Conservation (phyloP, 2,329 filamentous ascomycete species). For the Epichloe elymi region DNA sequence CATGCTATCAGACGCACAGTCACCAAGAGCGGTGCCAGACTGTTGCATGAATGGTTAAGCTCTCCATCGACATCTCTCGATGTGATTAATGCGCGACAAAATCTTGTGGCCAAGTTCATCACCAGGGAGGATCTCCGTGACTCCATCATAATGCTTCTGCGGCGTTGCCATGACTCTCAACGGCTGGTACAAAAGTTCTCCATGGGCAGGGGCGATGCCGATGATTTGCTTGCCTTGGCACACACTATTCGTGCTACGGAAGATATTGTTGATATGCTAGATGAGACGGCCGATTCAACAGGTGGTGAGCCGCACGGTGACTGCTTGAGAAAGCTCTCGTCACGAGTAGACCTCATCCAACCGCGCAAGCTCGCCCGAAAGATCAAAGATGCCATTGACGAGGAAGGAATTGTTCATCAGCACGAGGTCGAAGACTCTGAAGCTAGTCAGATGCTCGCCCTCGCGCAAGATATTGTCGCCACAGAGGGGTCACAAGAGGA, state of each 20-base stretch:
- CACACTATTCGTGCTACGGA: constrained; percentile 66
- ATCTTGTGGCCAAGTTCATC: constrained; percentile 68
- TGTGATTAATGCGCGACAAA: constrained; percentile 65
- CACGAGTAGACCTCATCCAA: constrained; percentile 51
- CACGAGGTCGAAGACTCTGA: constrained; percentile 66
- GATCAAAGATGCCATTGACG: constrained; percentile 74
- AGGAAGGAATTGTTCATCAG: constrained; percentile 73
- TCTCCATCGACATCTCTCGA: constrained; percentile 78
- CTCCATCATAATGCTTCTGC: constrained; percentile 52
- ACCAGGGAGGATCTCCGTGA: constrained; percentile 58
- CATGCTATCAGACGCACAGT: constrained; percentile 83
- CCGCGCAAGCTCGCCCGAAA: constrained; percentile 55
- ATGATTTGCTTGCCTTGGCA: constrained; percentile 75
- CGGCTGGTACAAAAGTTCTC: constrained; percentile 90
- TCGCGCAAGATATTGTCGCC: constrained; percentile 59
- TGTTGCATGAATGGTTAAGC: constrained; percentile 77
- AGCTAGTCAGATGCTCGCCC: constrained; percentile 53
- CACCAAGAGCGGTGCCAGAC: constrained; percentile 77
- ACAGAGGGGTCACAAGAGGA: constrained; percentile 51
- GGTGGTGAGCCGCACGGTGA: constrained; percentile 7
- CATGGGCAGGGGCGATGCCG: constrained; percentile 77
- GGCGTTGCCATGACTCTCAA: constrained; percentile 70
- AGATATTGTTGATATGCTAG: constrained; percentile 43
- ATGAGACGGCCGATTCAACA: constrained; percentile 9
- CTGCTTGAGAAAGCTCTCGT: constrained; percentile 33